A percentile compares a stretch with the other conserved stretches of the same genome.
Conservation (phyloP, 2,329 filamentous ascomycete genomes). For the Lasiodiplodia sp. region DNA sequence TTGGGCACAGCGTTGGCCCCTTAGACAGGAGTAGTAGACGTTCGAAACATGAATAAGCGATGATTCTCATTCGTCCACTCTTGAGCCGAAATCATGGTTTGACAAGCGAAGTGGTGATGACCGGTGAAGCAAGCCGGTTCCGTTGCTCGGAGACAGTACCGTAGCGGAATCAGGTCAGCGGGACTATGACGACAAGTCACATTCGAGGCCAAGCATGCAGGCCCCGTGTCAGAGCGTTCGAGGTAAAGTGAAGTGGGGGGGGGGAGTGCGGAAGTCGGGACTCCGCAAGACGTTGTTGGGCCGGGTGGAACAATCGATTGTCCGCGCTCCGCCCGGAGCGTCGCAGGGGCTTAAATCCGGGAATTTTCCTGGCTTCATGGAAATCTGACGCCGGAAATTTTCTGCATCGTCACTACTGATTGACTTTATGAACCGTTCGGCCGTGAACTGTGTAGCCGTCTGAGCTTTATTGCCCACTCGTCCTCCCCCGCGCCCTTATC, state of each 20-base stretch:
- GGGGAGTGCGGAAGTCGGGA: not conserved
- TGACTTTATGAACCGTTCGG: not conserved
- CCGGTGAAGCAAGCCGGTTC: not conserved
- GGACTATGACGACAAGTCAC: conserved; percentile 23
- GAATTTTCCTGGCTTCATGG: not conserved
- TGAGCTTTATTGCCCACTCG: not conserved
- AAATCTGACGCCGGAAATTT: not conserved
- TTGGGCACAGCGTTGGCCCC: conserved; percentile 1
- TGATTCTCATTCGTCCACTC: conserved; percentile 20
- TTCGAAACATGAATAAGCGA: conserved; percentile 24
- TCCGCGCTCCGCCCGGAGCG: not conserved
- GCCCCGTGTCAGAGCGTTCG: not conserved
- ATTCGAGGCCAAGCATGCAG: not conserved
- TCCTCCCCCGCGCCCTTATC: not conserved
- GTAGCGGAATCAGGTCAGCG: conserved; percentile 3
- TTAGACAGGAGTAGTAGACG: conserved; percentile 22
- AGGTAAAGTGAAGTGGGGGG: conserved; percentile 17
- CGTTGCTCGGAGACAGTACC: not conserved
- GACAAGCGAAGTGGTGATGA: conserved; percentile 17
- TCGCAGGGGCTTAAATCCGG: not conserved
- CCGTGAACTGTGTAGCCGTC: not conserved
- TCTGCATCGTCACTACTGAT: not conserved
- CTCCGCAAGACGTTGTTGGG: not conserved
- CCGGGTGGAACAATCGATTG: conserved; percentile 1
- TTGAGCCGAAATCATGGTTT: conserved; percentile 14